A percentile compares a stretch with the other conserved stretches of the same genome.
Conservation (phyloP, 768 basidiomycete species). For the Polyporus arcularius region DNA sequence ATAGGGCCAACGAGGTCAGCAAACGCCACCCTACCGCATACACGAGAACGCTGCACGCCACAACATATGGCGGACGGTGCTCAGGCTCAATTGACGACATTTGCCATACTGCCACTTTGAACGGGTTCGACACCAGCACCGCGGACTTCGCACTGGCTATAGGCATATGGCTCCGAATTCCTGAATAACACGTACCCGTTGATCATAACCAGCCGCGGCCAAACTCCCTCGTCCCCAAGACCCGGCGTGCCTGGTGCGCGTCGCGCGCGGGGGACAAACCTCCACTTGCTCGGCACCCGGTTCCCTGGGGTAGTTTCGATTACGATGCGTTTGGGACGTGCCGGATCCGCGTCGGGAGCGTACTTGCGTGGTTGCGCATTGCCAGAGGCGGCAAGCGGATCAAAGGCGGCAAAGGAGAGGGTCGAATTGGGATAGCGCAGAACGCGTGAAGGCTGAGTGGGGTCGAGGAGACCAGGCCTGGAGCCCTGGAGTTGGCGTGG, state of each 20-base stretch:
- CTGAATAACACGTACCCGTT: slow-evolving; percentile 56
- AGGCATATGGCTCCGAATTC: not conserved
- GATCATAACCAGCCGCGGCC: slow-evolving; percentile 67
- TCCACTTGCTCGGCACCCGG: slow-evolving; percentile 62
- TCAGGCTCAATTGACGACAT: no score
- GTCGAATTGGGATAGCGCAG: slow-evolving; percentile 59
- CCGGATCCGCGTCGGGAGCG: no score
- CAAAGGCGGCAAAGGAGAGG: slow-evolving; percentile 74
- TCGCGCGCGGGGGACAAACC: slow-evolving; percentile 75
- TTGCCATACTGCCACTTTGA: no score
- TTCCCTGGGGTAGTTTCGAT: slow-evolving; percentile 56
- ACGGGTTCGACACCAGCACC: no score
- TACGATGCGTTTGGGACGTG: slow-evolving; percentile 67
- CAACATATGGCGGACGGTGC: no score
- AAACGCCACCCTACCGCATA: not conserved
- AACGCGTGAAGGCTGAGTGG: slow-evolving; percentile 59
- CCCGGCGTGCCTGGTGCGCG: slow-evolving; percentile 58
- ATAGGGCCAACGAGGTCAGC: slow-evolving; percentile 1
- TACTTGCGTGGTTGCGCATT: slow-evolving; percentile 39
- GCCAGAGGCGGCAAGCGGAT: slow-evolving; percentile 63
- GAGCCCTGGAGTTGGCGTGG: slow-evolving; percentile 38
- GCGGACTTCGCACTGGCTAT: no score
- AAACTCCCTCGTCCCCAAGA: slow-evolving; percentile 64
- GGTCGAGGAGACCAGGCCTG: slow-evolving; percentile 66
- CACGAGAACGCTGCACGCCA: no score